A percentile compares a stretch with the other conserved stretches of the same genome.
Evolutionary conservation across 306 rosid species (phyloP).

Genomic region (Quercus wislizeni): DNA sequence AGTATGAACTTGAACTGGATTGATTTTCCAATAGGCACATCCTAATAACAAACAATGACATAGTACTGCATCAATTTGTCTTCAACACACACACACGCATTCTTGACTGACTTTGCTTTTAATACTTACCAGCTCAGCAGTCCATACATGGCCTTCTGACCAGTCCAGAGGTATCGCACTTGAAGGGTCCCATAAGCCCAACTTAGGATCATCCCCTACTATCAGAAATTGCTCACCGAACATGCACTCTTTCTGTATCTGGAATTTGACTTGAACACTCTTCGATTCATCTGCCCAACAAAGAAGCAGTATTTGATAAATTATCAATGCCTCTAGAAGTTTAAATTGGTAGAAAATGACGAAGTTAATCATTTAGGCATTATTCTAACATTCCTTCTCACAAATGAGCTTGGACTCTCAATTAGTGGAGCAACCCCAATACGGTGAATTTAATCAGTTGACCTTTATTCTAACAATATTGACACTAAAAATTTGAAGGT

Average conservation of each 20-base stretch:
- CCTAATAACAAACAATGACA: constrained; percentile 35
- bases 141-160: constrained; percentile 86
- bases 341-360: too few species aligned
- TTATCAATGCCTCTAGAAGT: too few species aligned
- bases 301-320: not conserved
- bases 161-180: constrained; percentile 71
- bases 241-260: constrained; percentile 56
- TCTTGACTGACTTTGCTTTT: not conserved
- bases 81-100: not conserved
- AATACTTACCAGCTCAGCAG: constrained; percentile 62
- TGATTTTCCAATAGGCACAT: constrained; percentile 55
- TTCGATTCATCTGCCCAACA: constrained; percentile 55
- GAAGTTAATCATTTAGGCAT: too few species aligned
- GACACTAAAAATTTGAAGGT: constrained; percentile 1
- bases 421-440: too few species aligned
- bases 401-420: too few species aligned
- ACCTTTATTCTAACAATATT: not conserved
- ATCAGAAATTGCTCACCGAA: constrained; percentile 77
- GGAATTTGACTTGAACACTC: constrained; percentile 57
- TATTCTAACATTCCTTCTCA: constrained; percentile 9
- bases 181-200: constrained; percentile 79
- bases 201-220: constrained; percentile 71
- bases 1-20: constrained; percentile 79
- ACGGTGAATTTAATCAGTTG: not conserved
- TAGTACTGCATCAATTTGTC: not conserved